Conservation (phyloP, 2,329 filamentous ascomycete genomes). For the Penicillium glabrum region DNA sequence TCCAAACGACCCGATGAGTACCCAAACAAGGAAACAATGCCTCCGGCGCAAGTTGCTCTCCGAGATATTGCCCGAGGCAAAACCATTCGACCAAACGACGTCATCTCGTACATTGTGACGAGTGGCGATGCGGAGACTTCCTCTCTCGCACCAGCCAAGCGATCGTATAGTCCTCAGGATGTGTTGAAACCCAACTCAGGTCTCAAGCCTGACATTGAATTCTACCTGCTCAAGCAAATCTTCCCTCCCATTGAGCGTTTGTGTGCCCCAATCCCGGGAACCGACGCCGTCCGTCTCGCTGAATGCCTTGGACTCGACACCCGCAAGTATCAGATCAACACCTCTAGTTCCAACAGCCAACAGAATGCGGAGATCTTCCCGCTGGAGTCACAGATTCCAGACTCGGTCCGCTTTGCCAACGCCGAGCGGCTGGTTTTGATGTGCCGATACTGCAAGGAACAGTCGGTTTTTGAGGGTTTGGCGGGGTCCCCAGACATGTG, state of each 20-base stretch:
- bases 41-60: slow-evolving; percentile 92
- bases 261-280: slow-evolving; percentile 92
- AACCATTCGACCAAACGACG: slow-evolving; percentile 85
- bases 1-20: slow-evolving; percentile 93
- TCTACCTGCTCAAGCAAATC: slow-evolving; percentile 97
- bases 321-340: slow-evolving; percentile 76
- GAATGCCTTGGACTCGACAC: slow-evolving; percentile 92
- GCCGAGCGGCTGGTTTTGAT: slow-evolving; percentile 74
- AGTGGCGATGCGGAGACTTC: slow-evolving; percentile 62
- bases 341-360: slow-evolving; percentile 53
- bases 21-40: slow-evolving; percentile 92
- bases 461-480: slow-evolving; percentile 75
- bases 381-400: slow-evolving; percentile 90
- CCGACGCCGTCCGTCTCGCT: slow-evolving; percentile 83
- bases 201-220: slow-evolving; percentile 88
- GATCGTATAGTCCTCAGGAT: slow-evolving; percentile 84
- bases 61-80: slow-evolving; percentile 85
- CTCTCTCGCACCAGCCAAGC: slow-evolving; percentile 70
- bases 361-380: slow-evolving; percentile 75
- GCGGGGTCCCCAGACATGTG: slow-evolving; percentile 58
- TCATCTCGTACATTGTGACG: slow-evolving; percentile 94
- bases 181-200: slow-evolving; percentile 73
- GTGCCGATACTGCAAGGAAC: slow-evolving; percentile 76
- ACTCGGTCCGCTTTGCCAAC: slow-evolving; percentile 83
- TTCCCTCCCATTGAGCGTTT: slow-evolving; percentile 97